Percentiles rank a stretch among this genome's conserved stretches.
Conservation (phyloP, 2,329 filamentous ascomycete genomes). For the Arthrobotrys sphaeroides region DNA sequence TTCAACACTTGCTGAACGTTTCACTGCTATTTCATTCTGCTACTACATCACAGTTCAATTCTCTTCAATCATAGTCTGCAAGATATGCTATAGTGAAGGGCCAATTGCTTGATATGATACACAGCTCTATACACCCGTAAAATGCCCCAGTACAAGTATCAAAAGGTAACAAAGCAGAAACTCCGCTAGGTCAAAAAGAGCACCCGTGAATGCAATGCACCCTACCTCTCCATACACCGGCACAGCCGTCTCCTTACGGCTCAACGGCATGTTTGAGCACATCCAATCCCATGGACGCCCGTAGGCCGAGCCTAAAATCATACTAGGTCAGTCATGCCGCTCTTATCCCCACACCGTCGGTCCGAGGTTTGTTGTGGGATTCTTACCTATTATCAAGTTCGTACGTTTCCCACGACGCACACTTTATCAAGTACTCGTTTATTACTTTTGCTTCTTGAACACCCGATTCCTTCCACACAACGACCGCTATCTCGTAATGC, state of each 20-base stretch:
- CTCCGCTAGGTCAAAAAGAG: background rate
- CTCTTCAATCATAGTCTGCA: no score
- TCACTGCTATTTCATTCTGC: no score
- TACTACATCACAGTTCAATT: no score
- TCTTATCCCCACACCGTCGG: constrained; percentile 30
- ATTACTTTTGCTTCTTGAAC: constrained; percentile 69
- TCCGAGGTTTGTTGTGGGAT: background rate
- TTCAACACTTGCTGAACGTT: no score
- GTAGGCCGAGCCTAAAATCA: constrained; percentile 72
- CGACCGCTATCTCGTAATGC: constrained; percentile 85
- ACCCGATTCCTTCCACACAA: constrained; percentile 76
- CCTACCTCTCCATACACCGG: constrained; percentile 3
- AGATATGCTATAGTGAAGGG: background rate
- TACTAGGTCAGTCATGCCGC: no score
- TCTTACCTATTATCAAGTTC: constrained; percentile 69
- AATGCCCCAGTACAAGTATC: background rate
- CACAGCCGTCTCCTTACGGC: constrained; percentile 21
- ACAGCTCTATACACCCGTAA: background rate
- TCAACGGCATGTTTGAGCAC: constrained; percentile 64
- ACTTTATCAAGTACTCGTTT: constrained; percentile 72
- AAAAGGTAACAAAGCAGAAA: background rate
- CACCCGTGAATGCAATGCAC: background rate
- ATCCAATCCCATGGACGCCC: constrained; percentile 74
- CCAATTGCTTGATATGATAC: background rate
- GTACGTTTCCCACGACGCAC: constrained; percentile 75